Evolutionary conservation across 2,329 filamentous ascomycete genomes (phyloP), one percentile per base, ranked within the genome.

Genomic region (Pyrenophora tritici-repentis): DNA sequence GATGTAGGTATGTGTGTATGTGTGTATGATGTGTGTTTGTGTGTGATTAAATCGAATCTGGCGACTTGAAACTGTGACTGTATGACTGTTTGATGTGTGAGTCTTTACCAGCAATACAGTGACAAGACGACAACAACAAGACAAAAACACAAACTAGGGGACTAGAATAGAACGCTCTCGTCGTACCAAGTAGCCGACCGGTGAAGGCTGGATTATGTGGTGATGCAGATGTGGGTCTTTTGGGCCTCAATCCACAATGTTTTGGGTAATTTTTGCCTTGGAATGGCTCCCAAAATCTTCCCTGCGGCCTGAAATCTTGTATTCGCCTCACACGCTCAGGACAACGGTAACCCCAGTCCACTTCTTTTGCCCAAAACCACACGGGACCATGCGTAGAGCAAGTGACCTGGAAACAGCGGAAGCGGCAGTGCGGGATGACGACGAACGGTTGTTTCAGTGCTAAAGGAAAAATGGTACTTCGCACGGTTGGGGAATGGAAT

Each of bases 401-500:
- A 29, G 26, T 29, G 26, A 29, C 26, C 10, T 29, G 26, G 10
- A 29, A 29, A 12, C 26, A 12, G 26, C 26, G 26, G 26, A 10
- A 29, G 26, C 26, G 26, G 26, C 8, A 29, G 26, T 3, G 26
- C 26, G 26, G 22, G 26, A 29, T 29, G 10, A 13, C 9, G 26
- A 29, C 26, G 26, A 29, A 12, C 26, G 10, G 13, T 29, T 7
- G 26, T 10, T 35, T 35, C 33, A 35, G n/a, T 17, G n/a, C 16
- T 16, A 32, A 26, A 31, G 35, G n/a, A 37, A 38, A 37, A 45
- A 17, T 45, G 22, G 26, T 32, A 26, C 26, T 38, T 45, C 42
- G 42, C 57, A 61, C 61, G 59, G 59, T 56, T 62, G 57, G 56
- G 55, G 51, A 47, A 42, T 22, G 40, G 17, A 35, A 34, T 33